Evolutionary conservation across 2,329 filamentous ascomycete species (phyloP).

Genomic region (Clonostachys rhizophaga): DNA sequence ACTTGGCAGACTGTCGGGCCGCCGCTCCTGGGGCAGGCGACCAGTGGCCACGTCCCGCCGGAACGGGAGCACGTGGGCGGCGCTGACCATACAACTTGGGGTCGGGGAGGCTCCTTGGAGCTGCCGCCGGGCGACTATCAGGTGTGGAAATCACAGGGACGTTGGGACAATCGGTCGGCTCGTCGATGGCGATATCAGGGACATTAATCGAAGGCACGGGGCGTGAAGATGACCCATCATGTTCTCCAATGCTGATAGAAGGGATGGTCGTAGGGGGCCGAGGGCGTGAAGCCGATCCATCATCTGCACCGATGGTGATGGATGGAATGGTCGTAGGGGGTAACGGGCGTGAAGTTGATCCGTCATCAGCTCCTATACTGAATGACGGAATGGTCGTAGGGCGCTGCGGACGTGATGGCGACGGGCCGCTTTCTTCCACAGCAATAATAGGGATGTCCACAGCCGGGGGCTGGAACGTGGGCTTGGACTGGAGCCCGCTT

Average conservation of each 20-base stretch:
- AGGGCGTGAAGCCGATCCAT: slow-evolving; percentile 19
- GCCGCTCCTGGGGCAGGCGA: slow-evolving; percentile 44
- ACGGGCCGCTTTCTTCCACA: slow-evolving; percentile 42
- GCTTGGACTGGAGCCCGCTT: slow-evolving; percentile 13
- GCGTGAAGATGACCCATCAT: slow-evolving; percentile 22
- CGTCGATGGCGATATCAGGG: slow-evolving; percentile 44
- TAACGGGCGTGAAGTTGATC: slow-evolving; percentile 11
- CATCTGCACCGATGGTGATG: slow-evolving; percentile 42
- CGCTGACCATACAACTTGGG: slow-evolving; percentile 24
- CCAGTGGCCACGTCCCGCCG: slow-evolving; percentile 46
- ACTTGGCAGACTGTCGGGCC: slow-evolving; percentile 61
- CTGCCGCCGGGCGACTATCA: slow-evolving; percentile 23
- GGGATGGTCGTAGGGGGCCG: slow-evolving; percentile 47
- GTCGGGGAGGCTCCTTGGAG: slow-evolving; percentile 42
- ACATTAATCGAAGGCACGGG: slow-evolving; percentile 40
- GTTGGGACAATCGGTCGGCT: slow-evolving; percentile 24
- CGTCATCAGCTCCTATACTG: slow-evolving; percentile 22
- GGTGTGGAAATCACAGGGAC: slow-evolving; percentile 43
- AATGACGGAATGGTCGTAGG: slow-evolving; percentile 24
- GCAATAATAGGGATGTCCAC: slow-evolving; percentile 48
- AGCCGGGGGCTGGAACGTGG: slow-evolving; percentile 18
- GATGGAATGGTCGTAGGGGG: slow-evolving; percentile 41
- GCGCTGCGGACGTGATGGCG: slow-evolving; percentile 19
- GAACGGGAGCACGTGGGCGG: neutral
- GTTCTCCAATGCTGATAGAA: slow-evolving; percentile 40